Conservation (phyloP, 2,329 filamentous ascomycete genomes). For the Colletotrichum gigasporum region DNA sequence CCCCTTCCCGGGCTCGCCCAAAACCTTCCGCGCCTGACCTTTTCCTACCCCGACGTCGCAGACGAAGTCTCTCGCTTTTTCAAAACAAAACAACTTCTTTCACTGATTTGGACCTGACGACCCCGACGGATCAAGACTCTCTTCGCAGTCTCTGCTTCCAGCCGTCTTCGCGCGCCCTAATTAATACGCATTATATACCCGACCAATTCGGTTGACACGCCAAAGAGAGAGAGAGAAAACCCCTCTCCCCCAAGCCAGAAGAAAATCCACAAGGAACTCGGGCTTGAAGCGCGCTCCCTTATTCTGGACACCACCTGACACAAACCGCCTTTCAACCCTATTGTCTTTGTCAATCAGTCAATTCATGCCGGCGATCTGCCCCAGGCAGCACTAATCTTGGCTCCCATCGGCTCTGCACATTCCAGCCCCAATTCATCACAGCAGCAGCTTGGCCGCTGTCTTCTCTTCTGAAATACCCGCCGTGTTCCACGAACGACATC, state of each 20-base stretch:
- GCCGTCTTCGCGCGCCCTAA: background rate
- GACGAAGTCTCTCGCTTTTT: slow-evolving; percentile 27
- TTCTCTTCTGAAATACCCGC: background rate
- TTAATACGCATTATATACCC: slow-evolving; percentile 18
- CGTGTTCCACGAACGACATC: slow-evolving; percentile 11
- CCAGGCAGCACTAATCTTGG: slow-evolving; percentile 21
- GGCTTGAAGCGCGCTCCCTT: slow-evolving; percentile 17
- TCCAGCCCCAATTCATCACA: slow-evolving; percentile 5
- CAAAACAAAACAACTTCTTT: slow-evolving; percentile 13
- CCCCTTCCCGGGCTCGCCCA: slow-evolving; percentile 1
- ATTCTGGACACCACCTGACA: slow-evolving; percentile 27
- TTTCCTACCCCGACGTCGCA: slow-evolving; percentile 25
- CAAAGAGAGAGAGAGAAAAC: background rate
- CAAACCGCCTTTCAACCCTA: slow-evolving; percentile 17
- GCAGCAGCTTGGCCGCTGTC: background rate
- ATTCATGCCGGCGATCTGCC: slow-evolving; percentile 16
- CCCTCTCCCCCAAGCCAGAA: background rate
- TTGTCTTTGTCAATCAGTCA: slow-evolving; percentile 26
- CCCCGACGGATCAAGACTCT: background rate
- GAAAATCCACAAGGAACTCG: background rate
- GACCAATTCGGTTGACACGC: background rate
- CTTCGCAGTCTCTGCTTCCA: background rate
- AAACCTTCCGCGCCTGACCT: slow-evolving; percentile 24
- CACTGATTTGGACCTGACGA: slow-evolving; percentile 9
- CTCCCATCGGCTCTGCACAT: slow-evolving; percentile 19